phyloP scores from a whole-genome alignment of 371 early-diverging fungal genomes.

The Syncephalastrum monosporum region DNA sequence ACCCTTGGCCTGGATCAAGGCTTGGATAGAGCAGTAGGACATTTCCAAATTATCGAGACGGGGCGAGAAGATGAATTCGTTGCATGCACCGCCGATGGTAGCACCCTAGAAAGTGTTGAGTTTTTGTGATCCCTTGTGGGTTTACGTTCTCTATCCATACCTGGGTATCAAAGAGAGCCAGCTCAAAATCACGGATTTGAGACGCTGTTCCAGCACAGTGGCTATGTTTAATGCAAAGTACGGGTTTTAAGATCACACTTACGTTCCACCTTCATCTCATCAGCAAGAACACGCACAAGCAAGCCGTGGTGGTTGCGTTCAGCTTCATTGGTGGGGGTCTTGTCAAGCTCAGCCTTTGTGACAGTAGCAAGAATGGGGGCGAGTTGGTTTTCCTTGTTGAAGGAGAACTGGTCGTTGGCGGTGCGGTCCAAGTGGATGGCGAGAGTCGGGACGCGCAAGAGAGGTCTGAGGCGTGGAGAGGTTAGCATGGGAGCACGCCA shows the following conservation, averaged over 20 bases:
- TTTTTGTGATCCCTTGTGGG: background rate
- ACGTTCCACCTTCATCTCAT: slow-evolving; percentile 72
- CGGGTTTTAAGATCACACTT: slow-evolving; percentile 13
- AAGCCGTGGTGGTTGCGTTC: slow-evolving; percentile 73
- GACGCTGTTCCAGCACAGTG: slow-evolving; percentile 35
- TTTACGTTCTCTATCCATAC: slow-evolving; percentile 3
- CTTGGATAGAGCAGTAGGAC: slow-evolving; percentile 80
- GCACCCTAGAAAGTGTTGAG: slow-evolving; percentile 26
- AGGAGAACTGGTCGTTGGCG: slow-evolving; percentile 77
- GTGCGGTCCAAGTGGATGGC: slow-evolving; percentile 95
- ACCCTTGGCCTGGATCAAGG: slow-evolving; percentile 53
- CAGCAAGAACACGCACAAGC: slow-evolving; percentile 72
- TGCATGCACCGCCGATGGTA: slow-evolving; percentile 81
- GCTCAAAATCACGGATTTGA: slow-evolving; percentile 91
- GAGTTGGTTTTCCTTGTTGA: slow-evolving; percentile 94
- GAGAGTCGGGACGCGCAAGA: slow-evolving; percentile 93
- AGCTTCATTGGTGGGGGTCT: slow-evolving; percentile 29
- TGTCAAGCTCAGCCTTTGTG: slow-evolving; percentile 51
- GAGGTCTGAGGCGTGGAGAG: slow-evolving; percentile 51
- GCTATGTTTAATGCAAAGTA: background rate
- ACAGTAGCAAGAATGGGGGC: slow-evolving; percentile 86
- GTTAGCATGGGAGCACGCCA: background rate
- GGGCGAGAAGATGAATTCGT: slow-evolving; percentile 93
- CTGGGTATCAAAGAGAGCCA: slow-evolving; percentile 83
- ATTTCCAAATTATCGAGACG: slow-evolving; percentile 95